Base-by-base conservation (phyloP, 179 eudicot genomes). In the Silene coronaria region DNA sequence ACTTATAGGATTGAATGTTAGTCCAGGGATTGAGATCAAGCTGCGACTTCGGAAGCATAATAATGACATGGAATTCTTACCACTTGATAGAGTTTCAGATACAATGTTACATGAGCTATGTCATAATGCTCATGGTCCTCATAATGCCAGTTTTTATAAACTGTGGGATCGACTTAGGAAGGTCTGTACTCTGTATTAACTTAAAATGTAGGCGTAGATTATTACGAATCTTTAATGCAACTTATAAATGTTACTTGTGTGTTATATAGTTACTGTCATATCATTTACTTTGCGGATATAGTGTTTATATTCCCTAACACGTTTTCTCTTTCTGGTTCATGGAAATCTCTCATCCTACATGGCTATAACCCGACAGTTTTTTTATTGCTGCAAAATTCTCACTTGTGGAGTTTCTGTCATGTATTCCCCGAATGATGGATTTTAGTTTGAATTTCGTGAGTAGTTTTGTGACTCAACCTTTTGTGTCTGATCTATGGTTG, bases 41-140 rank as follows among this genome's bases (percentile, higher is more conserved):
- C 70, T 93, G 81, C 87, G 93, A 80, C 92, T 93, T 80, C 86
- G 97, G 63, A 89, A 87, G 79, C 85, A 88, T 32, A 81, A 88
- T 81, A 82, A 83, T 72, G 98, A 94, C 26, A 83, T 77, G 70
- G 94, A 89, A 57, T 91, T 94, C 83, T 79, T 75, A 68, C 91
- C 96, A 7, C 90, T 67, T 53, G 77, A 91, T 73, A 78, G 86
- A 74, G 80, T 93, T 80, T 80, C 91, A 6, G 98, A 93, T 77
- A 93, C 97, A 55, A 93, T 93, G 98, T 88, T 93, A 57, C 97
- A 93, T 51, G 98, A 91, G 76, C 92, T 93, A 48, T 91, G 97
- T 80, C 98, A 93, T 78, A 93, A 91, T 76, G 86, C 77, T 38
- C 91, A 86, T 63, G 91, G 91, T 76, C 93, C 98, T 79, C 97